Evolutionary conservation across 176 grass and related monocot genomes (phyloP).

Genomic region (Eragrostis curvula): DNA sequence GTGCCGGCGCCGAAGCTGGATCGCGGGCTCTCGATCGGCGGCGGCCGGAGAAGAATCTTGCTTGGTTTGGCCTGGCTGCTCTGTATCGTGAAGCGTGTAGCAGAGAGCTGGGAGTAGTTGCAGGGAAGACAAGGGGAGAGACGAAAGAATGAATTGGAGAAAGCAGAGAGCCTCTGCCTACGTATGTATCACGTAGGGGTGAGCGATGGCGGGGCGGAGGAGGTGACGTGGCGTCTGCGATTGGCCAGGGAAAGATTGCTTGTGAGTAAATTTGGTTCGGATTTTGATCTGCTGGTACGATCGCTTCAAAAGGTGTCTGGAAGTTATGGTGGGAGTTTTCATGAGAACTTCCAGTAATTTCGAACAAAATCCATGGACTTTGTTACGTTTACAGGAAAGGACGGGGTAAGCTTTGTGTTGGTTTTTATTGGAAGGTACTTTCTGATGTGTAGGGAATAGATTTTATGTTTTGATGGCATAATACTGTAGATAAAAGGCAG

Average conservation of each 20-base stretch:
- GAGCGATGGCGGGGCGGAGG: neutral
- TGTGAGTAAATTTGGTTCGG: neutral
- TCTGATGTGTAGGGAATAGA: neutral
- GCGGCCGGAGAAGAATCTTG: neutral
- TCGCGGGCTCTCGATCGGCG: neutral
- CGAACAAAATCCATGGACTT: neutral
- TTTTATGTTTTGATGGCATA: neutral
- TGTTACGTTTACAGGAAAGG: too few species aligned
- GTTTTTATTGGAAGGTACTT: neutral
- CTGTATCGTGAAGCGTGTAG: conserved; percentile 37
- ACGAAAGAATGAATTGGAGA: neutral
- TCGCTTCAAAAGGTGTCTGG: neutral
- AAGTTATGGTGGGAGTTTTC: neutral
- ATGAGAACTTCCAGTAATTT: neutral
- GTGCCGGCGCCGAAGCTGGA: neutral
- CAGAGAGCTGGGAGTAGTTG: conserved; percentile 37
- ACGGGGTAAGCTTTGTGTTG: too few species aligned
- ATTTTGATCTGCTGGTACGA: neutral
- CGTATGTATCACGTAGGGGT: conserved; percentile 20
- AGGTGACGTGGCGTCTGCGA: conserved; percentile 37
- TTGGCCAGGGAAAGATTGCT: conserved; percentile 19
- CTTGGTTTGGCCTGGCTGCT: neutral
- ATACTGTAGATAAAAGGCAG: neutral
- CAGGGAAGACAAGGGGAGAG: conserved; percentile 24
- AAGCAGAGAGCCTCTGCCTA: neutral